Evolutionary conservation across 2,329 filamentous ascomycete species (phyloP).

Genomic region (Claviceps maximensis): DNA sequence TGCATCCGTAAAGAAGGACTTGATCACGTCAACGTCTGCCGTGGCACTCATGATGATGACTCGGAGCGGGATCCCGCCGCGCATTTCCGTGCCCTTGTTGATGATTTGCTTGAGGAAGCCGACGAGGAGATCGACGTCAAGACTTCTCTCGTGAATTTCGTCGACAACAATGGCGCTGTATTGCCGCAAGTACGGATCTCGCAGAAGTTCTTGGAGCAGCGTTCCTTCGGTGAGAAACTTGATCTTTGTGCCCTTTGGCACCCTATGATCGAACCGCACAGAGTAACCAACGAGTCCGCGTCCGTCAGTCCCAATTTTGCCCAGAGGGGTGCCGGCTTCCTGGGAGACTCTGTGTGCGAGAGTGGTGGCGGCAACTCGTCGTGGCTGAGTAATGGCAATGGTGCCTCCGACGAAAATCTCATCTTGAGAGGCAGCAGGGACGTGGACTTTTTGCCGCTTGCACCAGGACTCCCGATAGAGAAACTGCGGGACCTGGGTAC

Average conservation of each 20-base stretch:
- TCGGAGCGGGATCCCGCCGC: constrained; percentile 65
- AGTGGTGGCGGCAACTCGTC: constrained; percentile 85
- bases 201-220: constrained; percentile 82
- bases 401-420: constrained; percentile 54
- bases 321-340: constrained; percentile 49
- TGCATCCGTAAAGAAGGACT: constrained; percentile 52
- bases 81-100: constrained; percentile 44
- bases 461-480: constrained; percentile 72
- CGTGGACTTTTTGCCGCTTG: constrained; percentile 39
- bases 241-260: constrained; percentile 69
- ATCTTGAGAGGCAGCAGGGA: constrained; percentile 21
- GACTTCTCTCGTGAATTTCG: constrained; percentile 90
- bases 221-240: constrained; percentile 96
- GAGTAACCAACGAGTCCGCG: constrained; percentile 69
- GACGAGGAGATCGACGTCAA: constrained; percentile 83
- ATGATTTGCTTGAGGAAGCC: constrained; percentile 79
- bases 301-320: constrained; percentile 26
- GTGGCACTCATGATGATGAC: constrained; percentile 96
- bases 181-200: constrained; percentile 66
- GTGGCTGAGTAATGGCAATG: constrained; percentile 88
- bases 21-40: constrained; percentile 69
- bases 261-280: constrained; percentile 82
- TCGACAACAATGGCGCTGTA: constrained; percentile 91
- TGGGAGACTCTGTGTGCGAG: constrained; percentile 77
- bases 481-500: constrained; percentile 91